Base-by-base conservation (phyloP, 306 rosid species). In the Comarum palustre region DNA sequence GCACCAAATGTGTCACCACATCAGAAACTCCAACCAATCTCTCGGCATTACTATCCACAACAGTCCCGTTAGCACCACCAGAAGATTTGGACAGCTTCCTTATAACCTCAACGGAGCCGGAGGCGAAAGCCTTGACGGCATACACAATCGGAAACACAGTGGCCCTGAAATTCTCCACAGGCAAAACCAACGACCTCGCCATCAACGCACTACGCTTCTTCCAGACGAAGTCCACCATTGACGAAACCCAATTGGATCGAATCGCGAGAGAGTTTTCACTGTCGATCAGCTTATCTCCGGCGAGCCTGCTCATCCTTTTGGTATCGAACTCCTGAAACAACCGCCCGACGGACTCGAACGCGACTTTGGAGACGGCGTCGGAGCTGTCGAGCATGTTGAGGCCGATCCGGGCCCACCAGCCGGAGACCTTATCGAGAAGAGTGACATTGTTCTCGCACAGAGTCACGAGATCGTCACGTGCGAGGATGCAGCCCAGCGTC, bases 161-260 rank as follows among this genome's bases (percentile, higher is more conserved):
- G 48, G 90, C 83, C 31, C 95, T 83, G 76, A 94, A 91, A 68
- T 82, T 94, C 90, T 94, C 99, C 24, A 91, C 97, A 5, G 99
- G 97, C 75, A 94, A 68, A 38, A 94, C 87, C 71, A 91, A 62
- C 14, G 99, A 94, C 69, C 99, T 88, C 16, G 96, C 95, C 96
- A 90, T 91, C 72, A 94, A 82, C 5, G 97, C 89, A 20, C 80
- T 90, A n/a, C 99, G 92, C 81, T 82, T 91, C 88, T 84, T 88
- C 99, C 99, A 94, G 22, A 94, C 99, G 1, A 94, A 83, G 72
- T 94, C 97, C 12, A 92, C 99, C 97, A 88, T 94, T 4, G 93
- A 88, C 0, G 97, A 94, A 38, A 94, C 92, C 99, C 99, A 94
- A 60, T 91, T 94, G 59, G 99, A 91, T 36, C 99, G 85, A 67